Percentiles rank a stretch among this genome's conserved stretches.
Evolutionary conservation across 2,329 filamentous ascomycete genomes (phyloP).

Genomic region (Trichothecium roseum): DNA sequence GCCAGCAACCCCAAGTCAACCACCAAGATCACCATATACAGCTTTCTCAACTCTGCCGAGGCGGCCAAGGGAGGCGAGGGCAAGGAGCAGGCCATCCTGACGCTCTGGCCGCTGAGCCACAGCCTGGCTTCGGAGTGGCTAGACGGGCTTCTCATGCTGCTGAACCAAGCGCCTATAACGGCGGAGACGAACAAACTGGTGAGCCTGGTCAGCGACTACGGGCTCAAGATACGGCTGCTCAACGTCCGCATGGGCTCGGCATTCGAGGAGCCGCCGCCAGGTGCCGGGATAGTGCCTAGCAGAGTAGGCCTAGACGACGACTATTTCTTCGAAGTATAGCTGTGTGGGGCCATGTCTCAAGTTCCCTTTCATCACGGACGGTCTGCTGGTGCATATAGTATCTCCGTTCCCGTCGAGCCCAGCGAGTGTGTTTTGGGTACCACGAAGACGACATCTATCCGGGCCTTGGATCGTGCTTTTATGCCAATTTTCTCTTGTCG

Average conservation of each 20-base stretch:
- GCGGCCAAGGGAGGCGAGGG: slow-evolving; percentile 20
- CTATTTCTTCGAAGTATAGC: slow-evolving; percentile 75
- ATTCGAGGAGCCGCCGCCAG: slow-evolving; percentile 56
- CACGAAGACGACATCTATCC: too few relatives aligned
- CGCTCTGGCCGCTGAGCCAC: slow-evolving; percentile 71
- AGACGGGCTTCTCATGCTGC: slow-evolving; percentile 86
- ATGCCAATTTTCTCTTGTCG: slow-evolving; percentile 6
- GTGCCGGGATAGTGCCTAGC: slow-evolving; percentile 66
- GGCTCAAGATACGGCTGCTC: slow-evolving; percentile 81
- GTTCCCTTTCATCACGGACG: too few relatives aligned
- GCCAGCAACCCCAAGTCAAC: slow-evolving; percentile 33
- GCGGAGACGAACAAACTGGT: slow-evolving; percentile 88
- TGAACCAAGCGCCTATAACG: slow-evolving; percentile 95
- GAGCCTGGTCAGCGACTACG: slow-evolving; percentile 77
- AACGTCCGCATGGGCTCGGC: slow-evolving; percentile 80
- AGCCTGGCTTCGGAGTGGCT: slow-evolving; percentile 91
- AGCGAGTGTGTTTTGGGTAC: too few relatives aligned
- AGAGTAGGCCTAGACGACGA: slow-evolving; percentile 82
- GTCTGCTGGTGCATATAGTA: too few relatives aligned
- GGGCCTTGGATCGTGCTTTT: too few relatives aligned
- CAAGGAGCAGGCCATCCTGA: slow-evolving; percentile 66
- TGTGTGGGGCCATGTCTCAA: too few relatives aligned
- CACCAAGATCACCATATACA: slow-evolving; percentile 89
- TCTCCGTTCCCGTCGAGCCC: too few relatives aligned
- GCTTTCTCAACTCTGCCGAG: slow-evolving; percentile 42